Base-by-base conservation (phyloP, 2,329 filamentous ascomycete species). In the Fonsecaea multimorphosa region DNA sequence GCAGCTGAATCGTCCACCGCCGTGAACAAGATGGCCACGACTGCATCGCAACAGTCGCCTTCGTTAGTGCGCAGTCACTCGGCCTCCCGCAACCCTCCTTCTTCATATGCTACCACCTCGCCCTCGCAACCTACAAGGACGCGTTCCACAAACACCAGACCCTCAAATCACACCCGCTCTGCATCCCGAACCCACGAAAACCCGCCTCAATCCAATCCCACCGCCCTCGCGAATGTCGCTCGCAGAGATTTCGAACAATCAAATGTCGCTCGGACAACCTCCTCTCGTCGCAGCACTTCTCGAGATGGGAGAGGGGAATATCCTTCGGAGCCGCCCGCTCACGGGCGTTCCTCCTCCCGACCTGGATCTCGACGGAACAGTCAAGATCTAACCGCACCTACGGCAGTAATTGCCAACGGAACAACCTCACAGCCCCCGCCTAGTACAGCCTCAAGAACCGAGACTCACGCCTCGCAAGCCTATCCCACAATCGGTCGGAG, bases 221-320 rank as follows among this genome's bases (percentile, higher is more conserved):
- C 77, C 56, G 79, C 81, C 52, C 80, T 87, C 52, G 80, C 80
- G 63, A 81, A 80, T 75, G 82, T 85, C 72, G 82, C 83, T 63
- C 87, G 89, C 74, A 84, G 89, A 77, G 91, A 95, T 79, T 89
- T 88, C 82, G 91, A 94, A 79, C 85, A 88, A 73, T 83, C 85
- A 73, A 89, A 89, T 81, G 78, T 91, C 80, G 85, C 86, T 73
- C 82, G 85, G 61, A 81, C 86, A 40, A 72, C 78, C 59, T 77
- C 80, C 71, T 84, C 82, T 79, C 87, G 85, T 61, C 85, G 87
- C 79, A 88, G 84, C 46, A 60, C 14, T 80, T 90, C 87, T 73
- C 85, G 84, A 76, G 89, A 91, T 74, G 83, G 84, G 66, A 83
- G 73, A 66, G 76, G 75, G 66, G 77, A 80, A 71, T 78, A 83